Evolutionary conservation across 2,329 filamentous ascomycete genomes (phyloP).

Genomic region (Fusarium citri): DNA sequence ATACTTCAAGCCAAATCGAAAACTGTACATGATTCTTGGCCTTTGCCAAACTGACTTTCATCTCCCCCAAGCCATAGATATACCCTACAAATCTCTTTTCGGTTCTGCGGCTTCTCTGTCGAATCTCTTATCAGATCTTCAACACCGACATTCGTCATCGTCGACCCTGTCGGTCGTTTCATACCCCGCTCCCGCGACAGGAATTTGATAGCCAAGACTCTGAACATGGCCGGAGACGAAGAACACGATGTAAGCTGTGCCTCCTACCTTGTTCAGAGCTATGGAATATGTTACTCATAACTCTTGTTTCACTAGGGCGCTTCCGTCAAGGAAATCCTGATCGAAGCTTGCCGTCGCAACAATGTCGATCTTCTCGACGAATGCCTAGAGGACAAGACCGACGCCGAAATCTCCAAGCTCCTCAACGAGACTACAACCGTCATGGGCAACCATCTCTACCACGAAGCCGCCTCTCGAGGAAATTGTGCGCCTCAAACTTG

Average conservation of each 20-base stretch:
- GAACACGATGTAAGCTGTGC: slow-evolving; percentile 51
- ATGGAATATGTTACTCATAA: neutral
- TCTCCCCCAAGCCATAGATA: slow-evolving; percentile 22
- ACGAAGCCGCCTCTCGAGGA: slow-evolving; percentile 86
- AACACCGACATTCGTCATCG: slow-evolving; percentile 7
- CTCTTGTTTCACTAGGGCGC: slow-evolving; percentile 71
- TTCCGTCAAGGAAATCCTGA: slow-evolving; percentile 83
- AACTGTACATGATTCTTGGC: slow-evolving; percentile 17
- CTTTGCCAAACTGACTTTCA: slow-evolving; percentile 13
- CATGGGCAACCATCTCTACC: slow-evolving; percentile 88
- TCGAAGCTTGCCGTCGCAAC: slow-evolving; percentile 94
- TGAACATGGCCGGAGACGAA: slow-evolving; percentile 47
- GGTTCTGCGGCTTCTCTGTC: neutral
- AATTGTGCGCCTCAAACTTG: slow-evolving; percentile 74
- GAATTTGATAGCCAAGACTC: slow-evolving; percentile 6
- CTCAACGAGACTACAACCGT: slow-evolving; percentile 89
- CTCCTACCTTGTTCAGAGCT: neutral
- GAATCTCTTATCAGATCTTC: neutral
- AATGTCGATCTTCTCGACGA: slow-evolving; percentile 87
- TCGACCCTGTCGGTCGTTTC: neutral
- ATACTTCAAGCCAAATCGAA: slow-evolving; percentile 2
- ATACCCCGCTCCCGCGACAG: slow-evolving; percentile 36
- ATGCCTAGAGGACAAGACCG: slow-evolving; percentile 71
- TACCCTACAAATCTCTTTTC: neutral
- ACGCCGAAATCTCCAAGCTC: slow-evolving; percentile 76